phyloP scores from a whole-genome alignment of 257 asterid genomes.

The Nicotiana obtusifolia region DNA sequence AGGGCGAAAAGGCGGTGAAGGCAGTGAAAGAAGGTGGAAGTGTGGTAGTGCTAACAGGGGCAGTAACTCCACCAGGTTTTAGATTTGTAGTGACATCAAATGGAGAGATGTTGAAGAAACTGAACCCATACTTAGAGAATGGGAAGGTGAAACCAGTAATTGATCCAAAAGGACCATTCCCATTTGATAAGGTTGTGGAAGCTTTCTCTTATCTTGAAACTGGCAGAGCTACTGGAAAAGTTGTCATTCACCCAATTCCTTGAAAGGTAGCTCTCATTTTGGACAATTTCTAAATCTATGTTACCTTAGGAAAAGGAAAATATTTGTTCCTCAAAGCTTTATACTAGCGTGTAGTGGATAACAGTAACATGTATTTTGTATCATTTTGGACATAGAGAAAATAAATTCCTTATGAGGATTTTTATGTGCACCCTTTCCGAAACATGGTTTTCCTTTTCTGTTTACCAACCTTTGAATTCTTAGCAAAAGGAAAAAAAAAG shows the following conservation, averaged over 20 bases:
- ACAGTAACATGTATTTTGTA: not conserved
- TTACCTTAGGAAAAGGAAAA: not conserved
- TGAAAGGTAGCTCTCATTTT: conserved; percentile 20
- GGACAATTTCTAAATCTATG: not conserved
- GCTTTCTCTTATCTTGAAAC: conserved; percentile 79
- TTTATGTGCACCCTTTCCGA: not conserved
- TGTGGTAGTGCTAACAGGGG: conserved; percentile 70
- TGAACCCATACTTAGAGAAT: conserved; percentile 64
- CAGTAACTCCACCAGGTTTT: conserved; percentile 78
- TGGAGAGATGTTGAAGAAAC: conserved; percentile 57
- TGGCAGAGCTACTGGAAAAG: conserved; percentile 69
- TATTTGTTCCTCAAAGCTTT: not conserved
- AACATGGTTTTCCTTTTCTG: not conserved
- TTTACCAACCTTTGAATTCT: not conserved
- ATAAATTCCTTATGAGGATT: not conserved
- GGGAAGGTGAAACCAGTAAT: conserved; percentile 67
- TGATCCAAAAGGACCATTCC: conserved; percentile 78
- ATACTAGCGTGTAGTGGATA: not conserved
- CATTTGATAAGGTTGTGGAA: conserved; percentile 64
- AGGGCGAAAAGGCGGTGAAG: conserved; percentile 75
- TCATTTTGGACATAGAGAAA: not conserved
- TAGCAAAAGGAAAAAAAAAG: not conserved
- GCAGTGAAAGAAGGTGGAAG: conserved; percentile 84
- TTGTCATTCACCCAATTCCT: conserved; percentile 74
- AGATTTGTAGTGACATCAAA: conserved; percentile 76